Base-by-base conservation (phyloP, 768 basidiomycete species). In the Kwoniella europaea region DNA sequence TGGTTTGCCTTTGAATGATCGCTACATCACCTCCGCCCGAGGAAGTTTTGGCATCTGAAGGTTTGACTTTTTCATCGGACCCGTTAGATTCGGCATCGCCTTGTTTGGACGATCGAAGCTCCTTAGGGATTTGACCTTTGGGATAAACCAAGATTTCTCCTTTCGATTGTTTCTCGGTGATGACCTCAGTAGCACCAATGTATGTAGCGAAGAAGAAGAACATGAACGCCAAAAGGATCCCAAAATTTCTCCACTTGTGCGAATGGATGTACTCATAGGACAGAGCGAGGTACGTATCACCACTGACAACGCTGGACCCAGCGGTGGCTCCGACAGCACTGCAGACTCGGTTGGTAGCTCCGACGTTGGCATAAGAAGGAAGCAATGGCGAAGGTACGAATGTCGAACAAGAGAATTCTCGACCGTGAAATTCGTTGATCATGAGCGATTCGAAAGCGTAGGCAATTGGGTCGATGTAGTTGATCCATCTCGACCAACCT, bases 371-470 rank as follows among this genome's bases (percentile, higher is more conserved):
- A 68, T 83, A 83, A 1, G 67, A 72, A 2, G 79, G 77, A 35
- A 68, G 53, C 50, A 15, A 42, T 13, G 68, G 29, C 18, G 68
- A 58, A 7, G 84, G 84, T 20, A 84, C 75, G 62, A 79, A 82
- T 13, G 68, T 24, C 2, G 76, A 71, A 66, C 84, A 84, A 18
- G 63, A 20, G 65, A 90, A 91, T 20, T 87, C 82, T 44, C 89
- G 88, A 18, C 88, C 88, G 86, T 86, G 88, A 83, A 94, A 93
- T 81, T 96, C 93, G 81, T 94, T 94, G 83, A 91, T 89, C 89
- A 95, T 91, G 46, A 88, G 85, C 2, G 88, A 89, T 74, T 91
- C 88, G 87, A 91, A 94, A 0, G 88, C 89, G 84, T 92, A 93
- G 1, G 50, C 75, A 62, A 94, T 83, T 0, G 93, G 93, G 76